Base-by-base conservation (phyloP, 106 monocot species). In the Phalaenopsis equestris region DNA sequence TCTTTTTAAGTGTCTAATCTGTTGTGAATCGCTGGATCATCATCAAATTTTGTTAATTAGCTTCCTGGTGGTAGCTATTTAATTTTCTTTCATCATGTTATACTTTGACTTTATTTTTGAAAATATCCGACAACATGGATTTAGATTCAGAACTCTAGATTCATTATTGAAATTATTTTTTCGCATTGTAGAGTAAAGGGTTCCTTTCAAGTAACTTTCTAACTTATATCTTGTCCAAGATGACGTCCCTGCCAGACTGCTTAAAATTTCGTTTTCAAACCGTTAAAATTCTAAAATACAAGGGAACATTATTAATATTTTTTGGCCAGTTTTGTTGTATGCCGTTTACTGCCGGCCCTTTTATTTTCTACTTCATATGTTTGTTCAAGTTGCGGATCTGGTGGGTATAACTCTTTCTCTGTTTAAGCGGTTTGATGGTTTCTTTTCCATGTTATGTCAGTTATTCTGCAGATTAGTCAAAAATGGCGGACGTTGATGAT, bases 401-500 rank as follows among this genome's bases (percentile, higher is more conserved):
- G 19, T 61, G 21, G 2, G 61, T 61, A 61, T 61, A 21, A 21
- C 21, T 21, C 6, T 6, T n/a, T 18, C 21, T 61, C 61, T 21
- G 2, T 4, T 61, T 21, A n/a, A 21, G 21, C 21, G n/a, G 5
- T n/a, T 61, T 21, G 4, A 7, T 61, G 61, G 0, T 61, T 21
- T 61, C n/a, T 61, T 61, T 61, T 21, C 6, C 4, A 61, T 61
- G n/a, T n/a, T 6, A 23, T 21, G 1, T 61, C 61, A 61, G 61
- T 6, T 61, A n/a, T 61, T 21, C 61, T 36, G 17, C 61, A 61
- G 21, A n/a, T 23, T 61, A 65, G 39, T 80, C 55, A 36, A 80
- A 72, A 17, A 80, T 80, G 80, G 80, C 80, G 0, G 80, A 80
- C 55, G 80, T 49, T 39, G 80, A 80, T 48, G 80, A 80, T 73